These are phyloP conservation scores for Ophiosphaerella narmari DNA, from an alignment of 2,329 filamentous ascomycete genomes.

Conservation along the genomic window DNA sequence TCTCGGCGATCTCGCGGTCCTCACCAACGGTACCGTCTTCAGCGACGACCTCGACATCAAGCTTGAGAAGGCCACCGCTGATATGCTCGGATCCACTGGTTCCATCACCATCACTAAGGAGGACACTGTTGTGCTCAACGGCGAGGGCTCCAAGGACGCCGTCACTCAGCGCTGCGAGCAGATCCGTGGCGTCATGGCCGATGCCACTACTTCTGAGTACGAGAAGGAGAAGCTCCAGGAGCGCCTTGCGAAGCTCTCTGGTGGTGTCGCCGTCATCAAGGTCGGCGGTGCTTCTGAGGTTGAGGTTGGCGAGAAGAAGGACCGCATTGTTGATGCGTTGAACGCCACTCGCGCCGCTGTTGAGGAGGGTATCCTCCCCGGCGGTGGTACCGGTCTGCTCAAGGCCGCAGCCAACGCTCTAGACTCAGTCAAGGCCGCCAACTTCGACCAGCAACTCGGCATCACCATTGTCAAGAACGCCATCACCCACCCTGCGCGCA, in stretches of 20 bases:
- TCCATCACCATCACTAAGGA: slow-evolving; percentile 99
- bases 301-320: slow-evolving; percentile 99
- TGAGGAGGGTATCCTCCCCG: slow-evolving; percentile 98
- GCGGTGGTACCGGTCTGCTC: slow-evolving; percentile 96
- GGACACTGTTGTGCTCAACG: slow-evolving; percentile 98
- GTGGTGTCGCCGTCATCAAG: slow-evolving; percentile 99
- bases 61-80: slow-evolving; percentile 95
- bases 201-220: slow-evolving; percentile 95
- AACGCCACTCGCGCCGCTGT: slow-evolving; percentile 98
- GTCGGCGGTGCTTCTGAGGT: slow-evolving; percentile 97
- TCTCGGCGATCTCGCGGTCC: slow-evolving; percentile 91
- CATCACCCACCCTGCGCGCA: slow-evolving; percentile 92
- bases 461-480: slow-evolving; percentile 97
- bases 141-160: slow-evolving; percentile 90
- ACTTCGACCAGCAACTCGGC: slow-evolving; percentile 99
- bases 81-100: slow-evolving; percentile 95
- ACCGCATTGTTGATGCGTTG: slow-evolving; percentile 96
- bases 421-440: slow-evolving; percentile 78
- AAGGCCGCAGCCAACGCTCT: slow-evolving; percentile 95
- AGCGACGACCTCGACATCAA: slow-evolving; percentile 98
- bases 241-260: slow-evolving; percentile 98
- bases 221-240: slow-evolving; percentile 99
- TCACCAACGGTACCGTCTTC: slow-evolving; percentile 98
- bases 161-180: slow-evolving; percentile 97
- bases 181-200: slow-evolving; percentile 94